Evolutionary conservation across 2,329 filamentous ascomycete genomes (phyloP), one percentile per base, ranked within the genome.

Genomic region (Botrytis medusae): DNA sequence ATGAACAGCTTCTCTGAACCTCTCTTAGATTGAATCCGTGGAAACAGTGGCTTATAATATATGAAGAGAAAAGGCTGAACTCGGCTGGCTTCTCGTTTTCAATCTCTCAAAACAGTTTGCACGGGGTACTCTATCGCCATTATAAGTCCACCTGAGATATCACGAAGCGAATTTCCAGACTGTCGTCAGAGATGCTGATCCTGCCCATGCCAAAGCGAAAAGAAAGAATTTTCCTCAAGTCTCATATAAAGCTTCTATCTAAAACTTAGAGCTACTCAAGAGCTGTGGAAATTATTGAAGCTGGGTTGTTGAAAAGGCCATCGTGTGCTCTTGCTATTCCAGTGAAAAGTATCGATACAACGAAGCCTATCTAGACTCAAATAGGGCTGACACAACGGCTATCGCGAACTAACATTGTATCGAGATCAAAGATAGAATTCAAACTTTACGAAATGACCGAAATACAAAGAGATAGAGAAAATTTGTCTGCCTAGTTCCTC

Each of bases 101-200:
- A 0, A 85, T 86, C 60, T 85, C 85, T 76, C 87, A 86, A 76
- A 83, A 83, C 5, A 87, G 89, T 78, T 85, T 89, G 0, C 80
- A 88, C 1, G 86, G 86, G 0, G 82, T 89, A 0, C 81, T 89
- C n/a, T 54, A 46, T 7, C 25, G 18, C 14, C 46, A 60, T 29
- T 70, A 29, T 12, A 60, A 62, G 22, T 40, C 40, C 22, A 40
- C 42, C 32, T 9, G n/a, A 32, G n/a, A 46, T 22, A 64, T 48
- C 18, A 64, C 32, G 20, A 8, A 64, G 29, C 10, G 2, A 64
- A 34, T 18, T 34, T 34, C 10, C 29, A 64, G 46, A 48, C 42
- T 25, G 18, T 32, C 14, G n/a, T 64, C 16, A 18, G 29, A 3
- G 20, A 14, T 25, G 29, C 10, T 18, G 34, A 42, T 22, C 29